Evolutionary conservation across 345 rosid genomes (phyloP).

Genomic region (Salix suchowensis): DNA sequence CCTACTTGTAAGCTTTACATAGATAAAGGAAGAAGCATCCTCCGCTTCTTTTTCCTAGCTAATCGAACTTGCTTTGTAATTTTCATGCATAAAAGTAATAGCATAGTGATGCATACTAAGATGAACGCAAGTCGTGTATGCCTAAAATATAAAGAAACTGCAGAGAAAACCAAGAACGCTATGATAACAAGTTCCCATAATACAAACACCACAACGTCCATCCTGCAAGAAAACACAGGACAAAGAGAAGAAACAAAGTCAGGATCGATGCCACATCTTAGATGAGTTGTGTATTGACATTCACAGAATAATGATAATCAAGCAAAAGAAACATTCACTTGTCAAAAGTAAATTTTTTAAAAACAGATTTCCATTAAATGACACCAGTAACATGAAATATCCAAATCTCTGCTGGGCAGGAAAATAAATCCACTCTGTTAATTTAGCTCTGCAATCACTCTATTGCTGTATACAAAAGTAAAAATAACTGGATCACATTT

Average conservation of each 20-base stretch:
- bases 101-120: slow-evolving; percentile 63
- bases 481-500: not conserved
- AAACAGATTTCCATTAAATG: not conserved
- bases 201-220: slow-evolving; percentile 80
- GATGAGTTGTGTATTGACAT: not conserved
- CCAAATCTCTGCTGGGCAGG: not conserved
- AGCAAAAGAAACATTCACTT: not conserved
- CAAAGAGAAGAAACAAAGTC: not conserved
- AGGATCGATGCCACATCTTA: not conserved
- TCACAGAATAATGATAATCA: not conserved
- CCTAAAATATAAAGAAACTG: slow-evolving; percentile 80
- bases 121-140: slow-evolving; percentile 62
- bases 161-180: slow-evolving; percentile 91
- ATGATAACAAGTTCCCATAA: slow-evolving; percentile 89
- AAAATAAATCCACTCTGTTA: not conserved
- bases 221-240: slow-evolving; percentile 51
- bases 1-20: slow-evolving; percentile 40
- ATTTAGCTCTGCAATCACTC: not conserved
- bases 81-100: slow-evolving; percentile 80
- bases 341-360: not conserved
- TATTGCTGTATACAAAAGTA: not conserved
- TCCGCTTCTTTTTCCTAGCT: slow-evolving; percentile 81
- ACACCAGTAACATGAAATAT: not conserved
- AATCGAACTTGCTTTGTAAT: slow-evolving; percentile 72
- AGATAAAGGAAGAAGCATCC: slow-evolving; percentile 98